Evolutionary conservation across 1,284 basidiomycete species (phyloP).

Genomic region (Boletellus sp.): DNA sequence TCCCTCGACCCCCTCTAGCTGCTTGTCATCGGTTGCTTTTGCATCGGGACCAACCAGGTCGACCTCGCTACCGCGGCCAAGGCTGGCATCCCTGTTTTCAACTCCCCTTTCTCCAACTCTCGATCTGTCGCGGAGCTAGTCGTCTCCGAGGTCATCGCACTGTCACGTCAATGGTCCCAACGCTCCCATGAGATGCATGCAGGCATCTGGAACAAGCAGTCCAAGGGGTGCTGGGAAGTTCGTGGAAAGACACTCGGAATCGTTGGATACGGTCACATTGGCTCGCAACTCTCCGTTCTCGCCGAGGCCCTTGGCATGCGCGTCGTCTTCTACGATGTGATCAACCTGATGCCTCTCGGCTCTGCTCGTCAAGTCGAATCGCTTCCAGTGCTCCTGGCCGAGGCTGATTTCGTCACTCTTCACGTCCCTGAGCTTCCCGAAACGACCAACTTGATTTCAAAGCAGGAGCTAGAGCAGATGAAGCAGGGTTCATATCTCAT

Average conservation of each 20-base stretch:
- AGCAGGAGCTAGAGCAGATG: slow-evolving; percentile 81
- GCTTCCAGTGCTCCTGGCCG: slow-evolving; percentile 73
- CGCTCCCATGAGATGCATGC: slow-evolving; percentile 84
- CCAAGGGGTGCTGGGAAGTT: slow-evolving; percentile 97
- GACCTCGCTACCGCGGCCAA: slow-evolving; percentile 83
- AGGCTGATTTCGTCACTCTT: slow-evolving; percentile 92
- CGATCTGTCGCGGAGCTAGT: slow-evolving; percentile 99
- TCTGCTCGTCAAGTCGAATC: slow-evolving; percentile 87
- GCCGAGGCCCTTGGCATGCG: slow-evolving; percentile 96
- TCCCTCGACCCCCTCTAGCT: slow-evolving; percentile 51
- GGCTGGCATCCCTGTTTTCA: slow-evolving; percentile 97
- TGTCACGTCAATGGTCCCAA: slow-evolving; percentile 94
- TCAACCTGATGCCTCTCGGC: slow-evolving; percentile 98
- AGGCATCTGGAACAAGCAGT: slow-evolving; percentile 98
- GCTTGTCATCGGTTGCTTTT: slow-evolving; percentile 97
- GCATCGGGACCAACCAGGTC: slow-evolving; percentile 99
- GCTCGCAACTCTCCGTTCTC: slow-evolving; percentile 94
- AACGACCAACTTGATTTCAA: slow-evolving; percentile 92
- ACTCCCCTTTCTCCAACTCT: slow-evolving; percentile 99
- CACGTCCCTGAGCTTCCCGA: slow-evolving; percentile 97
- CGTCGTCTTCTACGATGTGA: slow-evolving; percentile 93
- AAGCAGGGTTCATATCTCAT: slow-evolving; percentile 94
- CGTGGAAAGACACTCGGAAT: slow-evolving; percentile 98
- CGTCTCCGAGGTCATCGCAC: slow-evolving; percentile 88
- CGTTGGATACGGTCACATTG: slow-evolving; percentile 98